Base-by-base conservation (phyloP, 495 filamentous ascomycete species). In the Aspergillus avenaceus region DNA sequence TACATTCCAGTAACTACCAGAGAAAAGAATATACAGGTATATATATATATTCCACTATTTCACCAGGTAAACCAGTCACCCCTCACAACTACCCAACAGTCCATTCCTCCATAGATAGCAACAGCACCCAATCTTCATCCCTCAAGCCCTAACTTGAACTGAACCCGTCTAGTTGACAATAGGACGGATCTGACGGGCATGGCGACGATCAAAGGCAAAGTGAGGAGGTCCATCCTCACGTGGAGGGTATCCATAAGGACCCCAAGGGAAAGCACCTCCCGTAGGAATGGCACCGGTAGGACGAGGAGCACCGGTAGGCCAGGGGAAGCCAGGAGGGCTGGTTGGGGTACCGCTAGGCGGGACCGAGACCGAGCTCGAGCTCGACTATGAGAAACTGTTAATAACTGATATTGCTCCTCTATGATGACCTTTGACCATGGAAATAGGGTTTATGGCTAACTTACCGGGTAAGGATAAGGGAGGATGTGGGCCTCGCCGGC, bases 181-280 rank as follows among this genome's bases (percentile, higher is more conserved):
- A 31, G 58, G 58, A 8, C 47, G 58, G 44, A 68, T 49, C 43
- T 66, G 63, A 42, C 65, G 65, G 36, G 63, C 59, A 29, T 69
- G 65, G 18, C 58, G 22, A 19, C 63, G 65, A 27, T 57, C 28
- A 37, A 64, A 62, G 19, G 36, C 18, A 22, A 38, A 32, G 45
- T 22, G 18, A 8, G 26, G 41, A 23, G 32, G n/a, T 49, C 22
- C n/a, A 49, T n/a, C n/a, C n/a, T n/a, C n/a, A n/a, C n/a, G n/a
- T n/a, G n/a, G n/a, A n/a, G n/a, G n/a, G n/a, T n/a, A n/a, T n/a
- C n/a, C n/a, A n/a, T n/a, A n/a, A n/a, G n/a, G n/a, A n/a, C 29
- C 29, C 11, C 18, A 7, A 45, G 25, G 42, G 42, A 45, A 45
- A 27, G 42, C 24, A n/a, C n/a, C n/a, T n/a, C n/a, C 8, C 18